These are phyloP conservation scores for Teratosphaeria zuluensis DNA, from an alignment of 2,329 filamentous ascomycete species.

Conservation along the genomic window DNA sequence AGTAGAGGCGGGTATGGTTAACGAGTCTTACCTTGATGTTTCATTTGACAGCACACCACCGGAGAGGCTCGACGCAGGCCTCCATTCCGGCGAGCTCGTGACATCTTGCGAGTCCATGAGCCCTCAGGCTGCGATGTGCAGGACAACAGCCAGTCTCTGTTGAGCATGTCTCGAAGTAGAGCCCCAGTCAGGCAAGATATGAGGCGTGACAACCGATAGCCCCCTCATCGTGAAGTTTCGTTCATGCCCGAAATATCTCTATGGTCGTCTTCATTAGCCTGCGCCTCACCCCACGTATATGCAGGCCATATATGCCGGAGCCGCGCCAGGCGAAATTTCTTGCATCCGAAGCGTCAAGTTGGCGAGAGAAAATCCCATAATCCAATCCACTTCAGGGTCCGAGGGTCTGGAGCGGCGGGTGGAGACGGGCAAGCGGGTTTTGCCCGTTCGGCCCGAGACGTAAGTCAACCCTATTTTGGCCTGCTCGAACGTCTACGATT, in stretches of 20 bases:
- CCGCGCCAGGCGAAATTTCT: not conserved
- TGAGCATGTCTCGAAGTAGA: not conserved
- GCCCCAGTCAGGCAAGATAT: not conserved
- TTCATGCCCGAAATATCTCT: not conserved
- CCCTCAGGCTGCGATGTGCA: not conserved
- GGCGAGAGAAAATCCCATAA: not conserved
- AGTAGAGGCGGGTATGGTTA: not conserved
- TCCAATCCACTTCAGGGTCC: not conserved
- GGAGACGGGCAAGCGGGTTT: too few relatives aligned
- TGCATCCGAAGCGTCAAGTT: not conserved
- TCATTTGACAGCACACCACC: conserved; percentile 9
- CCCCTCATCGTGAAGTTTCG: not conserved
- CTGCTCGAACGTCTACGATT: not conserved
- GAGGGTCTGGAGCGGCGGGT: not conserved
- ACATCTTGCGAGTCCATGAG: conserved; percentile 22
- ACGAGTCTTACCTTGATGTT: conserved; percentile 10
- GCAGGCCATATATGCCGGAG: not conserved
- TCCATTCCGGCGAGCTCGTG: conserved; percentile 16
- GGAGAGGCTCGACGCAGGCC: conserved; percentile 18
- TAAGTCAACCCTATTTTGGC: not conserved
- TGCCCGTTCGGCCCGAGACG: not conserved
- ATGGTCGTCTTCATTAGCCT: not conserved
- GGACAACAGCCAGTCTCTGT: not conserved
- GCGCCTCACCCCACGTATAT: not conserved
- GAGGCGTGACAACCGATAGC: not conserved